Conservation (phyloP, 2,329 filamentous ascomycete genomes). For the Phoma sp. region DNA sequence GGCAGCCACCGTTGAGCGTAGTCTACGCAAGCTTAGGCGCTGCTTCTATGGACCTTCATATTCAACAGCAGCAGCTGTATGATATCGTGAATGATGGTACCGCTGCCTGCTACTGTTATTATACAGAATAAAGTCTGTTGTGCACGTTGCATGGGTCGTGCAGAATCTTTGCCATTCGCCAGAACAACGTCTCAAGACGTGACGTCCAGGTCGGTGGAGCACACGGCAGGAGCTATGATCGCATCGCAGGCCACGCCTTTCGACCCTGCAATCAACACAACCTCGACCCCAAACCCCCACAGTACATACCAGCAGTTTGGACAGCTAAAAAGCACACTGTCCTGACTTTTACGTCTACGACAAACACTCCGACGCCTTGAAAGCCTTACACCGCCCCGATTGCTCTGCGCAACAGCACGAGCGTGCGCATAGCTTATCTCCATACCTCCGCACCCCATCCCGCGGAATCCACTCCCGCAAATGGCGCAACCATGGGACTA, state of each 20-base stretch:
- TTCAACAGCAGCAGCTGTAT: no score
- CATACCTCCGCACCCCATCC: constrained; percentile 13
- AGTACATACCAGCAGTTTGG: neutral
- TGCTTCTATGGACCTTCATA: no score
- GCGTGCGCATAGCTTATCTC: constrained; percentile 3
- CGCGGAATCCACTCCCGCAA: constrained; percentile 18
- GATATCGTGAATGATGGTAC: no score
- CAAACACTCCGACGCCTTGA: neutral
- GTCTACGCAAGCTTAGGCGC: no score
- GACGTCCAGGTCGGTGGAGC: constrained; percentile 7
- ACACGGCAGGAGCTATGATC: constrained; percentile 27
- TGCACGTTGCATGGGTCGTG: neutral
- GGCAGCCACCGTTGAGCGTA: no score
- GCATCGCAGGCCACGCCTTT: constrained; percentile 23
- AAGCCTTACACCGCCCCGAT: neutral
- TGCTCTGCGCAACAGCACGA: neutral
- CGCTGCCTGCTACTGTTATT: neutral
- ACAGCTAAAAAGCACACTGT: neutral
- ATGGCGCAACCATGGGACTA: constrained; percentile 87
- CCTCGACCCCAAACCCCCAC: constrained; percentile 6
- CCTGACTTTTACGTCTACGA: neutral
- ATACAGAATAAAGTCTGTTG: no score
- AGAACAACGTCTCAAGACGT: constrained; percentile 7
- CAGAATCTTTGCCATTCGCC: neutral
- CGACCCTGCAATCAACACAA: constrained; percentile 12